Evolutionary conservation across 192 early-diverging fungal genomes (phyloP).

Genomic region (Entomortierella lignicola): DNA sequence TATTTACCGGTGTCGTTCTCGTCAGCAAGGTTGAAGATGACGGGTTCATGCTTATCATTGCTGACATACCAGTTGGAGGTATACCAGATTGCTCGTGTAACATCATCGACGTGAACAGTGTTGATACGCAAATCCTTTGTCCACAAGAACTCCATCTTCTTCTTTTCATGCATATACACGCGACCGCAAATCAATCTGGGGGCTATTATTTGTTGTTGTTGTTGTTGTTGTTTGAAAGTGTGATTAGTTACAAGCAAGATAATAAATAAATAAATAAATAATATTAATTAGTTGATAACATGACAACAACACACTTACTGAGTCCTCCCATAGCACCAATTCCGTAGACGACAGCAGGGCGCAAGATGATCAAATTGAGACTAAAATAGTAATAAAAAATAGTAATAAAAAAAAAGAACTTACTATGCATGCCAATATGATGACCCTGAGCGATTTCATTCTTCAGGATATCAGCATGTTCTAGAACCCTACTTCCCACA

Average conservation of each 20-base stretch:
- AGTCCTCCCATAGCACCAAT: conserved; percentile 80
- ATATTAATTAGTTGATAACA: not conserved
- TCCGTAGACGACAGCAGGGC: conserved; percentile 93
- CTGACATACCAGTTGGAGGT: conserved; percentile 64
- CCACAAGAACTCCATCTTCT: conserved; percentile 96
- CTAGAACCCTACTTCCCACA: conserved; percentile 57
- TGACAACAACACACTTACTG: conserved; percentile 65
- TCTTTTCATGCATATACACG: conserved; percentile 81
- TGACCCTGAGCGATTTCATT: conserved; percentile 54
- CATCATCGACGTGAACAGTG: conserved; percentile 95
- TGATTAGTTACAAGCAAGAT: too few relatives aligned
- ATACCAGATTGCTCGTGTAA: conserved; percentile 71
- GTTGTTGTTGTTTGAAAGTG: too few relatives aligned
- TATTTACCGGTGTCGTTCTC: conserved; percentile 83
- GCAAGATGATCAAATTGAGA: conserved; percentile 83
- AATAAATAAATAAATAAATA: conserved; percentile 12
- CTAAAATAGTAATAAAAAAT: conserved; percentile 53
- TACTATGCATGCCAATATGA: conserved; percentile 69
- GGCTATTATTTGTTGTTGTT: conserved; percentile 57
- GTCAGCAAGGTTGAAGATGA: conserved; percentile 90
- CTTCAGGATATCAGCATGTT: conserved; percentile 55
- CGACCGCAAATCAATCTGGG: conserved; percentile 94
- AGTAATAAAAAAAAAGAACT: conserved; percentile 10
- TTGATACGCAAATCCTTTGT: conserved; percentile 91
- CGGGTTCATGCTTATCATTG: conserved; percentile 59